Percentiles rank a stretch among this genome's conserved stretches.
phyloP scores from a whole-genome alignment of 1,284 basidiomycete genomes.

The Ganoderma lingzhi region DNA sequence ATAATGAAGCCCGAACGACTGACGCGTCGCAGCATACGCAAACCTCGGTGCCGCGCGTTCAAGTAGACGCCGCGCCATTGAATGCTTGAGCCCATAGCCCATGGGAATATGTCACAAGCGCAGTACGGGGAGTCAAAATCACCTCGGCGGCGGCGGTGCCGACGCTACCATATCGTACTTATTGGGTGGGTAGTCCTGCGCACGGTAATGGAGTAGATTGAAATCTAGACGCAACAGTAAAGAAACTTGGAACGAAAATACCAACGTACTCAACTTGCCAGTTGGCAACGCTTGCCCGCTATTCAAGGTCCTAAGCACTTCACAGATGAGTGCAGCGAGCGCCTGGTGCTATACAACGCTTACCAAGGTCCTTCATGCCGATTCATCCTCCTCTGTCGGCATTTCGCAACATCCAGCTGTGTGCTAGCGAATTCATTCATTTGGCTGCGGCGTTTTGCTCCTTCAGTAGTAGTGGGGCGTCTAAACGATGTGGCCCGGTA shows the following conservation, averaged over 20 bases:
- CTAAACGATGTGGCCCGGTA: neutral
- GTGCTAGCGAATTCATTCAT: too few relatives aligned
- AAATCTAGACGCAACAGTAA: neutral
- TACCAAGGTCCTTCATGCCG: too few relatives aligned
- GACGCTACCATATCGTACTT: neutral
- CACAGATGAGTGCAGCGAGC: too few relatives aligned
- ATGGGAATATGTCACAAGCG: neutral
- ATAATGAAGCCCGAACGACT: neutral
- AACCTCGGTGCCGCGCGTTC: neutral
- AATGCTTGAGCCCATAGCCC: neutral
- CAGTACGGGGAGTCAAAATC: neutral
- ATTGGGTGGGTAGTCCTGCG: neutral
- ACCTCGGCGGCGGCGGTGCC: neutral
- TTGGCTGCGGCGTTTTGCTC: neutral
- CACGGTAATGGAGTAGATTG: neutral
- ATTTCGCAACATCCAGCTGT: too few relatives aligned
- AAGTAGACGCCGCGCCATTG: neutral
- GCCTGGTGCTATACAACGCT: too few relatives aligned
- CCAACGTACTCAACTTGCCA: too few relatives aligned
- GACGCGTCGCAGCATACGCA: slow-evolving; percentile 2
- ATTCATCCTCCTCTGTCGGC: too few relatives aligned
- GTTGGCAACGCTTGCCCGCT: too few relatives aligned
- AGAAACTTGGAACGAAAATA: neutral
- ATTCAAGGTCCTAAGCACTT: too few relatives aligned
- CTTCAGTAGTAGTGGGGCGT: neutral